Base-by-base conservation (phyloP, 2,329 filamentous ascomycete genomes). In the Sclerotinia spermophila region DNA sequence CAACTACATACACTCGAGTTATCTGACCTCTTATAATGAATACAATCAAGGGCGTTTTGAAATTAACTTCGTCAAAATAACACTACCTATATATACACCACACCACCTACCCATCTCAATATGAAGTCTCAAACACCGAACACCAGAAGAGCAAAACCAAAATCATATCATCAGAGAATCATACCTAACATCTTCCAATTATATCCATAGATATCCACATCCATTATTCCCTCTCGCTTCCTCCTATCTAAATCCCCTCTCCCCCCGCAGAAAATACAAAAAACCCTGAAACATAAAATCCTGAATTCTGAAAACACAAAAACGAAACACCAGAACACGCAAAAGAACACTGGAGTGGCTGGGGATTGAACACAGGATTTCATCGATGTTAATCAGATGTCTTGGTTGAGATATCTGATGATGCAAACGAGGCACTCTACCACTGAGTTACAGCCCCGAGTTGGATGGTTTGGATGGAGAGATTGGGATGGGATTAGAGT, bases 401-500 rank as follows among this genome's bases (percentile, higher is more conserved):
- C 8, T 38, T 24, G 17, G 2, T 1, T 1, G 1, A n/a, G 8
- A 48, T 13, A 15, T 7, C 24, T 27, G 35, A 27, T 5, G 1
- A 40, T 59, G 56, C 56, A 59, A 59, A 59, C 56, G 56, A 59
- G 56, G 56, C 56, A 59, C 56, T 59, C 56, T 59, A 59, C 56
- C 56, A 59, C 56, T 59, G 56, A 59, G 56, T 59, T 59, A 59
- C 56, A 40, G 56, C 56, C 56, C 56, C 56, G 35, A n/a, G 5
- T 17, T 19, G 40, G 5, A 3, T 58, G 5, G 7, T 35, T 56
- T 33, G 1, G 13, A 51, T 27, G 11, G 7, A 5, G 24, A 2
- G 4, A 2, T 3, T 0, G 5, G 1, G 11, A 2, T 5, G 5
- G 1, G 0, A 5, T 4, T 13, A 0, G 2, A 0, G n/a, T n/a